A percentile compares a stretch with the other conserved stretches of the same genome.
These are phyloP conservation scores for Coniosporium tulheliwenetii DNA, from an alignment of 2,329 filamentous ascomycete species.

Conservation along the genomic window DNA sequence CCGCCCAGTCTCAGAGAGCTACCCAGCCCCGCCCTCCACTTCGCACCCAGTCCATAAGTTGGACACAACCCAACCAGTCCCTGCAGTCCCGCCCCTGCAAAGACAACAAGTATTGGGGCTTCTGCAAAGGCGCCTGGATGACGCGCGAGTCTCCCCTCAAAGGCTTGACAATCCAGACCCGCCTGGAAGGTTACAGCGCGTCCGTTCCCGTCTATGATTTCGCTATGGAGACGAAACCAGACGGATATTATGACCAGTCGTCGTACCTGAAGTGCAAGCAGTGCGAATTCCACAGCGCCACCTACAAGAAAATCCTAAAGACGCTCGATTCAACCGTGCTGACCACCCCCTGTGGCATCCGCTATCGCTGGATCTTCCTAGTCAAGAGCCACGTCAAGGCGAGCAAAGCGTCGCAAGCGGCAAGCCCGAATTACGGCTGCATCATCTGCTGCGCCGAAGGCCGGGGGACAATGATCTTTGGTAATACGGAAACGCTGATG, in stretches of 20 bases:
- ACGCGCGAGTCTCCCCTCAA: slow-evolving; percentile 17
- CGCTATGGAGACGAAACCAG: slow-evolving; percentile 12
- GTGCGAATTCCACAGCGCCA: slow-evolving; percentile 18
- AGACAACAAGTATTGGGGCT: slow-evolving; percentile 19
- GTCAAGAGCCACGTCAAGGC: slow-evolving; percentile 18
- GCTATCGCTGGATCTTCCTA: slow-evolving; percentile 22
- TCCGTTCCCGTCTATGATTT: slow-evolving; percentile 14
- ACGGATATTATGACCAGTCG: slow-evolving; percentile 17
- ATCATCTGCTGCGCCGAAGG: slow-evolving; percentile 18
- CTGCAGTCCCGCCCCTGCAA: slow-evolving; percentile 20
- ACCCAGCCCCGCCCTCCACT: too few relatives aligned
- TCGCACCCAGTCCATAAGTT: too few relatives aligned
- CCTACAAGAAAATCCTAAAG: slow-evolving; percentile 11
- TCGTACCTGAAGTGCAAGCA: slow-evolving; percentile 18
- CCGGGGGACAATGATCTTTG: slow-evolving; percentile 17
- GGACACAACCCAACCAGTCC: slow-evolving; percentile 6
- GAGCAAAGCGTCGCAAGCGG: slow-evolving; percentile 3
- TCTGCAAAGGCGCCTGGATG: slow-evolving; percentile 31
- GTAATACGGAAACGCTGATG: slow-evolving; percentile 22
- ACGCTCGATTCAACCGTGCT: slow-evolving; percentile 15
- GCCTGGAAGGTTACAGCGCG: slow-evolving; percentile 11
- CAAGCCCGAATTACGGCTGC: slow-evolving; percentile 17
- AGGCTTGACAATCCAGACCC: slow-evolving; percentile 14
- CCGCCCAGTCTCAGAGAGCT: too few relatives aligned
- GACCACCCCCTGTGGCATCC: slow-evolving; percentile 12